These are phyloP conservation scores for Wickerhamiella siamensis DNA, from an alignment of 805 yeast genomes.

Conservation along the genomic window DNA sequence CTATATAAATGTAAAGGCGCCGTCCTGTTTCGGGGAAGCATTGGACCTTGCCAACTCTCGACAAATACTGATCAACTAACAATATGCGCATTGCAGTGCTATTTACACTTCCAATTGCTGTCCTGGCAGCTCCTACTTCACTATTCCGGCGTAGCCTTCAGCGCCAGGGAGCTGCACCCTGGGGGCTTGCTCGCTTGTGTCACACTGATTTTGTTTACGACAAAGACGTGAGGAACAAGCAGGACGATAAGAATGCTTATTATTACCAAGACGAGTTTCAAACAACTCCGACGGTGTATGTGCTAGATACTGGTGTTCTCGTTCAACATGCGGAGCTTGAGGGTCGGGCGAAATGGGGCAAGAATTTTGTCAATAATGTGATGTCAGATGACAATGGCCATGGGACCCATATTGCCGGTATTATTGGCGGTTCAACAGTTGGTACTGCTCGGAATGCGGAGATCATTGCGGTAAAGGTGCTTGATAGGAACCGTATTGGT, in stretches of 20 bases:
- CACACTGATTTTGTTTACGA: conserved; percentile 55
- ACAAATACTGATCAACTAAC: too few species aligned
- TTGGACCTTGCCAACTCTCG: too few species aligned
- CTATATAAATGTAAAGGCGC: too few species aligned
- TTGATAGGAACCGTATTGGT: conserved; percentile 50
- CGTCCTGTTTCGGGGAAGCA: too few species aligned
- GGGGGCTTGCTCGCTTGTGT: conserved; percentile 88
- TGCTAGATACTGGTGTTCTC: conserved; percentile 81
- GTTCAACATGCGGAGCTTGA: conserved; percentile 62
- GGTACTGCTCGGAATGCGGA: conserved; percentile 78
- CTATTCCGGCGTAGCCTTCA: background rate
- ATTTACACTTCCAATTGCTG: too few species aligned
- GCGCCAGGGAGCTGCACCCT: conserved; percentile 68
- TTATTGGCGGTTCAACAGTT: conserved; percentile 63
- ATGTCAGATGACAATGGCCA: conserved; percentile 84
- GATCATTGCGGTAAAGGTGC: conserved; percentile 70
- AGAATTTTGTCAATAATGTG: conserved; percentile 60
- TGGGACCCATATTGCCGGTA: conserved; percentile 97
- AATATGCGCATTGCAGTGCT: too few species aligned
- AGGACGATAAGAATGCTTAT: conserved; percentile 5
- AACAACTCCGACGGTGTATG: conserved; percentile 35
- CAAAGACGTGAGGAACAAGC: conserved; percentile 57
- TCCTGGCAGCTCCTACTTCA: too few species aligned
- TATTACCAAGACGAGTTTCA: conserved; percentile 1
- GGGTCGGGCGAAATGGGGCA: conserved; percentile 79